A percentile compares a stretch with the other conserved stretches of the same genome.
phyloP scores from a whole-genome alignment of 2,329 filamentous ascomycete species.

The Beauveria rudraprayagi region DNA sequence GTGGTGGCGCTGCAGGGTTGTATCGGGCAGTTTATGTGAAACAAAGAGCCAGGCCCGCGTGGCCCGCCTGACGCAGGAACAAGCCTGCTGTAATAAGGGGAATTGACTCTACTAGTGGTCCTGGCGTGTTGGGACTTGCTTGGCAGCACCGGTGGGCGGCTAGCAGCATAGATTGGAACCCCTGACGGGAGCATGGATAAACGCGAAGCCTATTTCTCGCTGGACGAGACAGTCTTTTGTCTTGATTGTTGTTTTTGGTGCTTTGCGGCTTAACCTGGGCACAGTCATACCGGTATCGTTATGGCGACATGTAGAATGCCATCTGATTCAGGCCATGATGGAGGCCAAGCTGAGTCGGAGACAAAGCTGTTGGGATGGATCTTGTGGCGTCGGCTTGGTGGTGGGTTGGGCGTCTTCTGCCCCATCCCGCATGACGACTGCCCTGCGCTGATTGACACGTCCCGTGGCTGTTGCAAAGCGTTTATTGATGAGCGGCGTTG shows the following conservation, averaged over 20 bases:
- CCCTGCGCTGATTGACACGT: conserved; percentile 5
- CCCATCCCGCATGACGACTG: background rate
- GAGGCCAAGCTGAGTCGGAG: no score
- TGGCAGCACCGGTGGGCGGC: conserved; percentile 2
- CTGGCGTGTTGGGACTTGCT: background rate
- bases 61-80: conserved; percentile 5
- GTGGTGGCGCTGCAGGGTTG: background rate
- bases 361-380: background rate
- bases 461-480: background rate
- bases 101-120: background rate
- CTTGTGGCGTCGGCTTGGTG: conserved; percentile 5
- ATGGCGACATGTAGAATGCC: background rate
- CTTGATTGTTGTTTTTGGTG: background rate
- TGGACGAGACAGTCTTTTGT: background rate
- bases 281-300: no score
- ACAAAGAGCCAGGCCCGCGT: conserved; percentile 2
- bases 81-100: background rate
- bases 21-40: conserved; percentile 10
- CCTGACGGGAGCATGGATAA: background rate
- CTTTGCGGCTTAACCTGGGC: background rate
- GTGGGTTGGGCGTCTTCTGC: background rate
- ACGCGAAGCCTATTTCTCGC: background rate
- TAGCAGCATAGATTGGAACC: background rate
- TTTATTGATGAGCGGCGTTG: background rate
- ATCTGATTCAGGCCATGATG: no score